A percentile compares a stretch with the other conserved stretches of the same genome.
These are phyloP conservation scores for Pelargonium fulgidum DNA, from an alignment of 441 rosid species.

Conservation along the genomic window DNA sequence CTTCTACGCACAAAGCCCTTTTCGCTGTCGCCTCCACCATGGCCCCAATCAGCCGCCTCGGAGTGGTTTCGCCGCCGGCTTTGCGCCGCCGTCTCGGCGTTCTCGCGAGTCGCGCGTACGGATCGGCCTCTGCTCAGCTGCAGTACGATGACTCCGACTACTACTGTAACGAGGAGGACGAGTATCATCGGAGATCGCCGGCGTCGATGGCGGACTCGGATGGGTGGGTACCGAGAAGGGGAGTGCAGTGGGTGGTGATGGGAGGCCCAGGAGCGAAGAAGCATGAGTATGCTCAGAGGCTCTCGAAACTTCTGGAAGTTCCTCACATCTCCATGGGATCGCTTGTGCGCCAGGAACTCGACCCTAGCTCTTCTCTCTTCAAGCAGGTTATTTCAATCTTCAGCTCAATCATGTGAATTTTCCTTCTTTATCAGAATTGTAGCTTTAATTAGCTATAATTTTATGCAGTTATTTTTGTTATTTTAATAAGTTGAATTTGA, in stretches of 20 bases:
- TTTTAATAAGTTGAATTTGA: too few species aligned
- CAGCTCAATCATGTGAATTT: too few species aligned
- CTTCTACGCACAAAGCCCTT: constrained; percentile 2
- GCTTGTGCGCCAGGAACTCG: constrained; percentile 82
- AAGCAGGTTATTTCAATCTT: constrained; percentile 36
- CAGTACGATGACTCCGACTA: constrained; percentile 34
- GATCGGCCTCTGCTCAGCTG: constrained; percentile 54
- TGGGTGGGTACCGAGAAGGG: constrained; percentile 45
- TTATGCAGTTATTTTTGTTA: too few species aligned
- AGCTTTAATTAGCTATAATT: background rate
- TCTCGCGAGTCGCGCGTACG: constrained; percentile 20
- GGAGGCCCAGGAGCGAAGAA: constrained; percentile 68
- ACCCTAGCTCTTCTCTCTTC: constrained; percentile 60
- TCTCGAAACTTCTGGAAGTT: constrained; percentile 69
- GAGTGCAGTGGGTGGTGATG: constrained; percentile 89
- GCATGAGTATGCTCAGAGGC: constrained; percentile 64
- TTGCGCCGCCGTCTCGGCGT: constrained; percentile 18
- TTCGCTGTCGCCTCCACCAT: constrained; percentile 25
- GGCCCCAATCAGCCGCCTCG: constrained; percentile 49
- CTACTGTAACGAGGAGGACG: constrained; percentile 30
- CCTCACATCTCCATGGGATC: constrained; percentile 92
- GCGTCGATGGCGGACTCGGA: constrained; percentile 24
- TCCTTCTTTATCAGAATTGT: too few species aligned
- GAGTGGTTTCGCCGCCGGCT: constrained; percentile 27
- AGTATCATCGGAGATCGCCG: constrained; percentile 19